Conservation (phyloP, 1,139 yeast species). For the Debaryomyces sp. region DNA sequence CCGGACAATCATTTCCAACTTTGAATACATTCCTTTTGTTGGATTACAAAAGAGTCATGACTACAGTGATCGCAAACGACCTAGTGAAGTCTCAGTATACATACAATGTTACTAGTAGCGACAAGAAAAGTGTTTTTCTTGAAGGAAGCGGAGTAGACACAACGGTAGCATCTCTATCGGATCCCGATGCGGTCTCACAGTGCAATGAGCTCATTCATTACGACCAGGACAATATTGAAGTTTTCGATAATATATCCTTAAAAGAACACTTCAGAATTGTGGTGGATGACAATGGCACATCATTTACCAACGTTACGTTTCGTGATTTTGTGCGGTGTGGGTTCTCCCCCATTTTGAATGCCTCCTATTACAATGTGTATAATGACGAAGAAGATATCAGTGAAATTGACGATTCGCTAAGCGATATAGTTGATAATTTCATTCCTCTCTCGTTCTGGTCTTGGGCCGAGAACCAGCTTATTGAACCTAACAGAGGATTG, state of each 20-base stretch:
- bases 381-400: slow-evolving; percentile 14
- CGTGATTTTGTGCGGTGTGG: slow-evolving; percentile 54
- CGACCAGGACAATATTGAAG: slow-evolving; percentile 10
- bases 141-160: slow-evolving; percentile 17
- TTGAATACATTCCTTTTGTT: slow-evolving; percentile 45
- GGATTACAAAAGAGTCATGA: slow-evolving; percentile 43
- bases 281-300: slow-evolving; percentile 29
- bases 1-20: slow-evolving; percentile 38
- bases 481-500: slow-evolving; percentile 2
- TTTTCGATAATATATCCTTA: slow-evolving; percentile 21
- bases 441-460: slow-evolving; percentile 59
- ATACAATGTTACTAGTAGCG: slow-evolving; percentile 24
- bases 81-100: slow-evolving; percentile 19
- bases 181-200: slow-evolving; percentile 8
- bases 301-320: slow-evolving; percentile 37
- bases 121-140: slow-evolving; percentile 24
- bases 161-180: slow-evolving; percentile 12
- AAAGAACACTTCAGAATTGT: slow-evolving; percentile 41
- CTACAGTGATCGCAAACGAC: slow-evolving; percentile 34
- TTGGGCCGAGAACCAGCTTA: slow-evolving; percentile 66
- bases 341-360: slow-evolving; percentile 58
- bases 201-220: slow-evolving; percentile 12
- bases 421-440: slow-evolving; percentile 23
- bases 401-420: slow-evolving; percentile 5
- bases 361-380: slow-evolving; percentile 27